phyloP scores from a whole-genome alignment of 176 grass and related monocot genomes.

The Aegilops bicornis region DNA sequence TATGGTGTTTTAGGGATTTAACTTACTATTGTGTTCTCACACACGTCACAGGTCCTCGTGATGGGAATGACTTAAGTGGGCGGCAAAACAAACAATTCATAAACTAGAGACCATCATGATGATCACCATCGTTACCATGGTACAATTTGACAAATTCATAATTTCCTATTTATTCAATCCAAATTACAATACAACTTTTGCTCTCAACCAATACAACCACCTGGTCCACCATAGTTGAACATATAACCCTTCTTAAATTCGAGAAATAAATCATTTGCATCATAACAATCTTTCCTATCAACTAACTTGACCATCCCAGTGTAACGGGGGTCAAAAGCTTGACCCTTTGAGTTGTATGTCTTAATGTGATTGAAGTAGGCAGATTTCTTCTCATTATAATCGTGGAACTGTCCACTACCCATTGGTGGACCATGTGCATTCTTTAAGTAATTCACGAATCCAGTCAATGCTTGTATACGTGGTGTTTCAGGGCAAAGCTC shows the following conservation, averaged over 20 bases:
- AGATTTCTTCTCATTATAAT: slow-evolving; percentile 11
- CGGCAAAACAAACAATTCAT: too few species aligned
- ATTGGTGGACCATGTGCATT: slow-evolving; percentile 25
- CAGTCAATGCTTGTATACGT: neutral
- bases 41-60: too few species aligned
- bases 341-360: slow-evolving; percentile 11
- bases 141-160: too few species aligned
- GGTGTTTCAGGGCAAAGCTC: neutral
- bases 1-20: too few species aligned
- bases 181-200: too few species aligned
- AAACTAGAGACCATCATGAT: too few species aligned
- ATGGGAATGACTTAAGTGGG: too few species aligned
- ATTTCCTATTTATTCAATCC: too few species aligned
- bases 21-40: too few species aligned
- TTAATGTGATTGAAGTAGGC: slow-evolving; percentile 33
- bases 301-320: neutral
- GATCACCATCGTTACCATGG: too few species aligned
- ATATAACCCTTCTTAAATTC: neutral
- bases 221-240: slow-evolving; percentile 21
- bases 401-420: slow-evolving; percentile 37
- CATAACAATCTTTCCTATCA: neutral
- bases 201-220: neutral
- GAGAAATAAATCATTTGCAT: neutral
- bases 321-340: neutral
- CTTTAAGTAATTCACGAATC: slow-evolving; percentile 10